Evolutionary conservation across 805 yeast genomes (phyloP), one percentile per base, ranked within the genome.

Genomic region (Candida mattraensis): DNA sequence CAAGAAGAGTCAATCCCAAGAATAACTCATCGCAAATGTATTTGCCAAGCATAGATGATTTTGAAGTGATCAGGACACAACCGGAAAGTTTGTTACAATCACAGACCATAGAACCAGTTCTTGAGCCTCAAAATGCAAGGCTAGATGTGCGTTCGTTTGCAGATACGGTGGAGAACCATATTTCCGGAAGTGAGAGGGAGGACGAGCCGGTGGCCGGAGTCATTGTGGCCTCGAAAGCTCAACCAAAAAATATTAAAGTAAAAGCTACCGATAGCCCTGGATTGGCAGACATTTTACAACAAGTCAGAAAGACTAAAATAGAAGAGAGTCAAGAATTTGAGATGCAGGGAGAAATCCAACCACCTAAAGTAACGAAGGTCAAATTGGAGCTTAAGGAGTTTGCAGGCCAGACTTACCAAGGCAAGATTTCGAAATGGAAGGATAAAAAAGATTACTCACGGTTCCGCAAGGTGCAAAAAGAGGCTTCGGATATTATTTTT

Each of bases 1-100:
- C n/a, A n/a, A n/a, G n/a, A n/a, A n/a, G n/a, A n/a, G n/a, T n/a
- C n/a, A n/a, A n/a, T n/a, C n/a, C n/a, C n/a, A n/a, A n/a, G n/a
- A n/a, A n/a, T n/a, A n/a, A n/a, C 7, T 39, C 35, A 8, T 44
- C 48, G 9, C 44, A 39, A 24, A 23, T 15, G 13, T 40, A 24
- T 18, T 26, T 41, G 4, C 45, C 44, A 1, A 37, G 38, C 14
- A 30, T 42, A 5, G 43, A 42, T 4, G 40, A 46, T 17, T 46
- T 46, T 19, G 45, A 46, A 15, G 39, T 42, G 9, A 46, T 46
- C 19, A 27, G 19, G n/a, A n/a, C n/a, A n/a, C n/a, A n/a, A n/a
- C n/a, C n/a, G n/a, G n/a, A n/a, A n/a, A n/a, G n/a, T n/a, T n/a
- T n/a, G n/a, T n/a, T n/a, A n/a, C n/a, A n/a, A n/a, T n/a, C n/a